These are phyloP conservation scores for Vitis amurensis DNA, from an alignment of 164 flowering plant species.

Conservation along the genomic window DNA sequence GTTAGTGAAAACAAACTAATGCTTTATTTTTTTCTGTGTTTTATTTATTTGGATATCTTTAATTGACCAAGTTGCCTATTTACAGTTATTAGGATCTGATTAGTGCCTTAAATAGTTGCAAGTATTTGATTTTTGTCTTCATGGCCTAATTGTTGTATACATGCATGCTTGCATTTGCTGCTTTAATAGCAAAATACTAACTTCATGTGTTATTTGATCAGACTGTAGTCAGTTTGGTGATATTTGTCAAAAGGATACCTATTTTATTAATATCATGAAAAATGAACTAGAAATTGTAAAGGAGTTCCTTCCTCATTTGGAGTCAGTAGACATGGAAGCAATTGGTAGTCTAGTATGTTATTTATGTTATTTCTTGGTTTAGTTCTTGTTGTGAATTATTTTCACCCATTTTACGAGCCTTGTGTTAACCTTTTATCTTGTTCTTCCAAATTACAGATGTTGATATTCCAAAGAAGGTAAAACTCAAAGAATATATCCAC, in stretches of 20 bases:
- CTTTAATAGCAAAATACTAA: conserved; percentile 2
- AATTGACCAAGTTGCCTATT: no score
- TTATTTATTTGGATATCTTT: no score
- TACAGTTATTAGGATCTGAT: background rate
- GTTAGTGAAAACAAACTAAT: no score
- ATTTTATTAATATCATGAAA: conserved; percentile 64
- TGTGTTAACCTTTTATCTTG: conserved; percentile 10
- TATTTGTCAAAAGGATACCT: conserved; percentile 74
- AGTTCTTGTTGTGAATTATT: background rate
- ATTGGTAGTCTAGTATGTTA: conserved; percentile 36
- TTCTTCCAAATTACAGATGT: conserved; percentile 77
- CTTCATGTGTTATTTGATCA: conserved; percentile 5
- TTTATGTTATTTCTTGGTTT: no score
- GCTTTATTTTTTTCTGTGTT: no score
- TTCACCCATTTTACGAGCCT: background rate
- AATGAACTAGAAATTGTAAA: conserved; percentile 70
- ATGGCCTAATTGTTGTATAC: background rate
- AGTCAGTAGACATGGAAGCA: conserved; percentile 59
- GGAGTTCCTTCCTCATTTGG: conserved; percentile 70
- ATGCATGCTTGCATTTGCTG: background rate
- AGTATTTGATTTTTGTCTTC: no score
- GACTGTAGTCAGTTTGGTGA: conserved; percentile 89
- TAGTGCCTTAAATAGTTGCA: no score
- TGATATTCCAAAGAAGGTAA: conserved; percentile 82
- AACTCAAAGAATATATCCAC: conserved; percentile 57